A percentile compares a stretch with the other conserved stretches of the same genome.
Conservation (phyloP, 2,329 filamentous ascomycete species). For the Cryphonectria carpinicola region DNA sequence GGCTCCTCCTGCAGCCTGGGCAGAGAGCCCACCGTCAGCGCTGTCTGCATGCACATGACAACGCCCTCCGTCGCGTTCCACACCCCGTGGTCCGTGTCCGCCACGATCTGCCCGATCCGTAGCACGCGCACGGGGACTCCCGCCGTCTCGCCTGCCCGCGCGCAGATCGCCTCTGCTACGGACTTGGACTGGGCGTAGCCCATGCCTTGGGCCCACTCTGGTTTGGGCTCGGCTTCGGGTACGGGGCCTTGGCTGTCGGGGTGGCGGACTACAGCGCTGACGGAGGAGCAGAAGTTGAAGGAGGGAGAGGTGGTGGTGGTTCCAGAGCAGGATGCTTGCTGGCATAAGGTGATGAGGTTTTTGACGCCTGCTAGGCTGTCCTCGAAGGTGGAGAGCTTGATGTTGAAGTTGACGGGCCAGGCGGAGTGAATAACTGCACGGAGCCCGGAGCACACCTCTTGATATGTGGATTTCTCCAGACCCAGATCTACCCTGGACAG, state of each 20-base stretch:
- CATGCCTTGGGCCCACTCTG: constrained; percentile 45
- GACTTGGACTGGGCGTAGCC: constrained; percentile 50
- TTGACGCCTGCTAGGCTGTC: constrained; percentile 49
- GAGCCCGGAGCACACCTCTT: constrained; percentile 38
- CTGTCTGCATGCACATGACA: constrained; percentile 54
- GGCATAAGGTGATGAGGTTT: constrained; percentile 47
- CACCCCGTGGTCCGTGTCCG: constrained; percentile 49
- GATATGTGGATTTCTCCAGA: constrained; percentile 36
- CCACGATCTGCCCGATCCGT: constrained; percentile 56
- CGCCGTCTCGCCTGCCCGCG: constrained; percentile 37
- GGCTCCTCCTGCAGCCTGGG: constrained; percentile 50
- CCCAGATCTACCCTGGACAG: constrained; percentile 47
- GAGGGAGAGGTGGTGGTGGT: background rate
- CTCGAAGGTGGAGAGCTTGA: constrained; percentile 54
- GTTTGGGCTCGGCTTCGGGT: constrained; percentile 40
- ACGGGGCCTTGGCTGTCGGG: constrained; percentile 35
- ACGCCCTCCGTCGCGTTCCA: constrained; percentile 59
- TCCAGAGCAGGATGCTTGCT: constrained; percentile 23
- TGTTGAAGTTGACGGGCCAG: constrained; percentile 62
- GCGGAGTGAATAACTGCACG: constrained; percentile 54
- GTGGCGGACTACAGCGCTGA: constrained; percentile 46
- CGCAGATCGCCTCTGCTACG: constrained; percentile 45
- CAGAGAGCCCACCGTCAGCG: constrained; percentile 47
- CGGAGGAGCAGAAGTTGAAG: constrained; percentile 57
- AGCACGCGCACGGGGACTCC: constrained; percentile 43